Percentiles rank a stretch among this genome's conserved stretches.
These are phyloP conservation scores for Nannochloropsis limnetica DNA, from an alignment of 352 stramenopile species.

Conservation along the genomic window DNA sequence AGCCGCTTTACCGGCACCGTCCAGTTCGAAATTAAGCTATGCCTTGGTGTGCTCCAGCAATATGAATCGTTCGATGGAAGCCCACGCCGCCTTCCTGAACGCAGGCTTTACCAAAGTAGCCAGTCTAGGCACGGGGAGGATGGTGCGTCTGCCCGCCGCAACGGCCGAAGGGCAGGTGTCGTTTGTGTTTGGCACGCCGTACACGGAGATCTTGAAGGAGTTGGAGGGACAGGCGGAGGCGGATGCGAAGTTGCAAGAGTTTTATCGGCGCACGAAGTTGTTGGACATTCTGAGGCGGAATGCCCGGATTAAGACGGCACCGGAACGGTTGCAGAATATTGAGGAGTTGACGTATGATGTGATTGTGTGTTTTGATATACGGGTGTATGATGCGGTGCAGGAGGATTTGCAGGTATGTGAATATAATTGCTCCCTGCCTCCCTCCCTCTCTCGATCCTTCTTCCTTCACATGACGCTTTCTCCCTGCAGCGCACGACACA, in stretches of 20 bases:
- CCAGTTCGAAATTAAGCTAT: conserved; percentile 58
- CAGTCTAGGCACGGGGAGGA: conserved; percentile 62
- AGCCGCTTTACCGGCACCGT: background rate
- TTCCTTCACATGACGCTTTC: background rate
- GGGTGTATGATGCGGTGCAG: conserved; percentile 65
- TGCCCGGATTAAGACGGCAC: conserved; percentile 61
- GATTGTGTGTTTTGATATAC: conserved; percentile 69
- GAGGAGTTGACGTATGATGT: conserved; percentile 63
- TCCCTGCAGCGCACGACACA: background rate
- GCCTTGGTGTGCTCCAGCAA: conserved; percentile 74
- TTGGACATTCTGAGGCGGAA: conserved; percentile 65
- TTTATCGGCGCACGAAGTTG: conserved; percentile 61
- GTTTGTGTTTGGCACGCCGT: conserved; percentile 66
- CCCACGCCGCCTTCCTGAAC: conserved; percentile 58
- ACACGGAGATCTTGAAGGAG: conserved; percentile 59
- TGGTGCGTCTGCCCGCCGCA: conserved; percentile 60
- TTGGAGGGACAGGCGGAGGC: conserved; percentile 59
- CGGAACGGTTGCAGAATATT: conserved; percentile 67
- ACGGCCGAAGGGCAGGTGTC: conserved; percentile 50
- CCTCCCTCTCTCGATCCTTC: background rate
- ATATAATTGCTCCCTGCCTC: background rate
- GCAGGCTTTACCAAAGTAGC: conserved; percentile 60
- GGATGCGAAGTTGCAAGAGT: conserved; percentile 47
- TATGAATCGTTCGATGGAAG: conserved; percentile 69
- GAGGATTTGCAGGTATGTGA: conserved; percentile 53